Base-by-base conservation (phyloP, 257 asterid species). In the Penstemon newberryi region DNA sequence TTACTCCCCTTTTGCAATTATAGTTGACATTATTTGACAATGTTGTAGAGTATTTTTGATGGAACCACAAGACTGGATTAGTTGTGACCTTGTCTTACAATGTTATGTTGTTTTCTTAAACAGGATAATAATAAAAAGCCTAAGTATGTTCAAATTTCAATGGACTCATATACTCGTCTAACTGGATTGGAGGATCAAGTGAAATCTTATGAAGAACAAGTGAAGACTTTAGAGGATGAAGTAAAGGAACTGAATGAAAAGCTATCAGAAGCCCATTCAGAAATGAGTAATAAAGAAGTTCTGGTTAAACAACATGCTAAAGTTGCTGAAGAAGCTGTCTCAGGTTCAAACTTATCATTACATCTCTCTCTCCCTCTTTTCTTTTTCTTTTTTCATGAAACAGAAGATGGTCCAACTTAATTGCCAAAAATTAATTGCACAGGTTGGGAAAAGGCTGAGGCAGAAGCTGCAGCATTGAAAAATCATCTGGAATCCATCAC, bases 391-490 rank as follows among this genome's bases (percentile, higher is more conserved):
- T 25, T 25, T 25, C 33, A 11, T 53, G 54, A 65, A 69, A 37
- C 25, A 10, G 25, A 37, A 56, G 38, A 73, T 52, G 69, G 51
- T 59, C 51, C 50, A 73, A 56, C 71, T 75, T 56, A 46, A 72
- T 38, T 60, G 63, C 60, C 51, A 18, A 47, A 51, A 37, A 7
- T 55, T 72, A 50, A 66, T 36, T 82, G 83, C 40, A 56, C 91
- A 94, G 99, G 99, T 75, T 94, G 99, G 99, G 99, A 94, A 71
- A 94, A 94, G 72, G 99, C 99, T 9, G 97, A 94, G 79, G 89
- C 96, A 11, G 99, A 94, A 83, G 90, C 99, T 5, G 87, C 95
- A 11, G 78, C 91, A 42, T 73, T 94, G 75, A 91, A 91, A 79
- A 89, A 72, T 79, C 95, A 89, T 73, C 84, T 94, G 55, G 97